These are phyloP conservation scores for Syzygium oleosum DNA, from an alignment of 345 rosid species.

Conservation along the genomic window DNA sequence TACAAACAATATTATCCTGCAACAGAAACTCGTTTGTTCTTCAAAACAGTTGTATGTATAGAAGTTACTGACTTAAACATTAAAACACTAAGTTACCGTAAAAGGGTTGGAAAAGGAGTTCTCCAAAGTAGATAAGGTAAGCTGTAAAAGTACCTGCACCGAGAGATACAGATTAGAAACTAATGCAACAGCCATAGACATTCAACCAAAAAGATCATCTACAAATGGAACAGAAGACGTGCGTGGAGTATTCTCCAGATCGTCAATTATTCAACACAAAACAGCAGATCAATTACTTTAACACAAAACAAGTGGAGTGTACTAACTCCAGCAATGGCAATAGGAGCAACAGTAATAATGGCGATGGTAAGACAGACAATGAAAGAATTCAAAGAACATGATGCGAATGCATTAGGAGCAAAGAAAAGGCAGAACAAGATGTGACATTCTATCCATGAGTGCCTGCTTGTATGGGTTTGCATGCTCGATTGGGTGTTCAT, in stretches of 20 bases:
- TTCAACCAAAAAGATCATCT: not conserved
- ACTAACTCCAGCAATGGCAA: not conserved
- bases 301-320: not conserved
- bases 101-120: constrained; percentile 50
- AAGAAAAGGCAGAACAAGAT: not conserved
- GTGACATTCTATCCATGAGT: not conserved
- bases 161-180: not conserved
- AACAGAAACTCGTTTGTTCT: not conserved
- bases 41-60: not conserved
- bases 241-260: not conserved
- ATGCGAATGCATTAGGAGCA: not conserved
- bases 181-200: not conserved
- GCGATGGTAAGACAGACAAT: not conserved
- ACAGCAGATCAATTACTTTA: not conserved
- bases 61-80: not conserved
- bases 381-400: not conserved
- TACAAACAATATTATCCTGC: constrained; percentile 54
- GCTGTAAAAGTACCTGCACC: constrained; percentile 76
- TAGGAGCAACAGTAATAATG: not conserved
- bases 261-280: not conserved
- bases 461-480: not conserved
- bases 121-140: constrained; percentile 83
- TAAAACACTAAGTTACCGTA: constrained; percentile 34
- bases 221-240: not conserved
- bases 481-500: not conserved